phyloP scores from a whole-genome alignment of 495 filamentous ascomycete species.

The Hypomontagnella monticulosa region DNA sequence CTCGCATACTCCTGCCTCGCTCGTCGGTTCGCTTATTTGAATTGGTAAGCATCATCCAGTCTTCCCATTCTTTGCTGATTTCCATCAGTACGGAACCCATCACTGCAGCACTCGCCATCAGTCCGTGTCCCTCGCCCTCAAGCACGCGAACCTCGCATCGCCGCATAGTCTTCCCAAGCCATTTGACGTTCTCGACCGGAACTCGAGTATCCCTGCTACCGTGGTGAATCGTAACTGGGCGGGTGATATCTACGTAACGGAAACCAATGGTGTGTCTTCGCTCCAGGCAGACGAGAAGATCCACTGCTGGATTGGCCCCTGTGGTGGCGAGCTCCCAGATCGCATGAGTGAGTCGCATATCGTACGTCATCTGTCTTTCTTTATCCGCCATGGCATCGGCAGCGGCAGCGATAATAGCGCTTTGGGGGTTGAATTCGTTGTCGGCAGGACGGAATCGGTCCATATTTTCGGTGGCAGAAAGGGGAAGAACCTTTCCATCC shows the following conservation, averaged over 20 bases:
- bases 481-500: slow-evolving; percentile 30
- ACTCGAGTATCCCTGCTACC: slow-evolving; percentile 91
- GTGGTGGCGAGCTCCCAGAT: slow-evolving; percentile 96
- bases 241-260: slow-evolving; percentile 93
- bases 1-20: slow-evolving; percentile 42
- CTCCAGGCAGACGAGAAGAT: slow-evolving; percentile 92
- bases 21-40: slow-evolving; percentile 42
- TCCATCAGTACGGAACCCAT: slow-evolving; percentile 95
- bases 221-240: slow-evolving; percentile 91
- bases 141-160: slow-evolving; percentile 90
- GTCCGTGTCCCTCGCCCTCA: slow-evolving; percentile 91
- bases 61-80: slow-evolving; percentile 93
- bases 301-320: slow-evolving; percentile 91
- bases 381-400: slow-evolving; percentile 63
- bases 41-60: slow-evolving; percentile 73
- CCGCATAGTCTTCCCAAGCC: slow-evolving; percentile 93
- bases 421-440: slow-evolving; percentile 38
- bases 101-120: slow-evolving; percentile 93
- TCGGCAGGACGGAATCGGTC: slow-evolving; percentile 48
- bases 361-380: slow-evolving; percentile 82
- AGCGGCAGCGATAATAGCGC: slow-evolving; percentile 57
- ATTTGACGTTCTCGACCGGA: slow-evolving; percentile 92
- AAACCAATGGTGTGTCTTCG: slow-evolving; percentile 93
- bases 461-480: slow-evolving; percentile 51
- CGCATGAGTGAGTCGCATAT: slow-evolving; percentile 83